A percentile compares a stretch with the other conserved stretches of the same genome.
Conservation (phyloP, 1,139 yeast species). For the Nadsonia commutata region DNA sequence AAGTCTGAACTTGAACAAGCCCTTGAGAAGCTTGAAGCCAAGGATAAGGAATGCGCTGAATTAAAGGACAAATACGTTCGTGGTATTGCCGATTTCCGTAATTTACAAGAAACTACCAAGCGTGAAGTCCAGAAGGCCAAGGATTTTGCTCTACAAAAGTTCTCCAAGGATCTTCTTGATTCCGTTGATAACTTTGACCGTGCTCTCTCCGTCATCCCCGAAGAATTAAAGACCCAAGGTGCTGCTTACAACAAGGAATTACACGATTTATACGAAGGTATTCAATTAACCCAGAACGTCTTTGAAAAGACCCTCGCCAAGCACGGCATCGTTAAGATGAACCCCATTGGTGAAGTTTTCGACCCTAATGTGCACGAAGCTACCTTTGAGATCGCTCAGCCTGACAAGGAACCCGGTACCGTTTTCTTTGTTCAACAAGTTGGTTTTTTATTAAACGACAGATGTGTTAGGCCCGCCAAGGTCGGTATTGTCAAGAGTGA, state of each 20-base stretch:
- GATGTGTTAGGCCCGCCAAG: constrained; percentile 92
- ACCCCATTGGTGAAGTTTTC: constrained; percentile 73
- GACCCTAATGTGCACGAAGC: constrained; percentile 94
- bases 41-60: constrained; percentile 70
- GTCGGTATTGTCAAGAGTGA: constrained; percentile 75
- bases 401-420: constrained; percentile 85
- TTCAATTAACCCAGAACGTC: constrained; percentile 76
- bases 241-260: constrained; percentile 35
- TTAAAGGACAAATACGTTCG: constrained; percentile 73
- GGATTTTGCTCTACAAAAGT: constrained; percentile 85
- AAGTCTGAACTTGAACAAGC: constrained; percentile 20
- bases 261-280: constrained; percentile 72
- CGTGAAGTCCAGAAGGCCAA: constrained; percentile 76
- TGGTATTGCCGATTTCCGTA: constrained; percentile 85
- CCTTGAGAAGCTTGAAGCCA: constrained; percentile 41
- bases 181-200: constrained; percentile 85
- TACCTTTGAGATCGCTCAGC: constrained; percentile 74
- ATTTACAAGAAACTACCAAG: constrained; percentile 80
- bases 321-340: constrained; percentile 70
- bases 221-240: constrained; percentile 31
- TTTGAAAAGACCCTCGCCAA: constrained; percentile 71
- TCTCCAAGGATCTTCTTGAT: constrained; percentile 81
- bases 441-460: constrained; percentile 73
- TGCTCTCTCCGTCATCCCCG: constrained; percentile 62
- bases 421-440: constrained; percentile 87